phyloP scores from a whole-genome alignment of 1,284 basidiomycete genomes.

The Pascua guehoae region DNA sequence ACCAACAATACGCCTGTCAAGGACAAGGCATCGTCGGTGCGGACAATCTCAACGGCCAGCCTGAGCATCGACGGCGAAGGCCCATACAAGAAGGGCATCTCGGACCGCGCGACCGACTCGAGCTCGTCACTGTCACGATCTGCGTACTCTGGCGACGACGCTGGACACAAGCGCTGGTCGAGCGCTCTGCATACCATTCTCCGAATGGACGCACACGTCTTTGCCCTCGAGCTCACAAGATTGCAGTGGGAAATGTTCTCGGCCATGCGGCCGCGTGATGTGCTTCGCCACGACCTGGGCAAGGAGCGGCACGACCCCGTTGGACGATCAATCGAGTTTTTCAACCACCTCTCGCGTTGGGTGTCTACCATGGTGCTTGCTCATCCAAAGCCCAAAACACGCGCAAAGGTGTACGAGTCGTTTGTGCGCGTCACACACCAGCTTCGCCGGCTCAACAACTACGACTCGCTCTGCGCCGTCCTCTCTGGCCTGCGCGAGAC shows the following conservation, averaged over 20 bases:
- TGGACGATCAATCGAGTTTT: constrained; percentile 40
- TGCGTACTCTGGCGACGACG: constrained; percentile 7
- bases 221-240: constrained; percentile 46
- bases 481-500: constrained; percentile 46
- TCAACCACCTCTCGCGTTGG: constrained; percentile 48
- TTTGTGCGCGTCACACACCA: constrained; percentile 44
- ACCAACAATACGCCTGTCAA: background rate
- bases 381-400: constrained; percentile 42
- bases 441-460: constrained; percentile 48
- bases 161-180: constrained; percentile 11
- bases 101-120: constrained; percentile 8
- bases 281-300: constrained; percentile 46
- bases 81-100: background rate
- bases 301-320: constrained; percentile 44
- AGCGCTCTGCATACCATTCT: constrained; percentile 14
- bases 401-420: constrained; percentile 44
- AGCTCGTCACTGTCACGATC: constrained; percentile 13
- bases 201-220: constrained; percentile 29
- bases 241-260: constrained; percentile 46
- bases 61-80: constrained; percentile 6
- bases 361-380: constrained; percentile 47
- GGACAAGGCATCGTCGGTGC: constrained; percentile 6
- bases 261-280: constrained; percentile 42
- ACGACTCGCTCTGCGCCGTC: constrained; percentile 46
- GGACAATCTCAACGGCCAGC: constrained; percentile 20